Base-by-base conservation (phyloP, 2,329 filamentous ascomycete genomes). In the Ophiocordyceps unilateralis region DNA sequence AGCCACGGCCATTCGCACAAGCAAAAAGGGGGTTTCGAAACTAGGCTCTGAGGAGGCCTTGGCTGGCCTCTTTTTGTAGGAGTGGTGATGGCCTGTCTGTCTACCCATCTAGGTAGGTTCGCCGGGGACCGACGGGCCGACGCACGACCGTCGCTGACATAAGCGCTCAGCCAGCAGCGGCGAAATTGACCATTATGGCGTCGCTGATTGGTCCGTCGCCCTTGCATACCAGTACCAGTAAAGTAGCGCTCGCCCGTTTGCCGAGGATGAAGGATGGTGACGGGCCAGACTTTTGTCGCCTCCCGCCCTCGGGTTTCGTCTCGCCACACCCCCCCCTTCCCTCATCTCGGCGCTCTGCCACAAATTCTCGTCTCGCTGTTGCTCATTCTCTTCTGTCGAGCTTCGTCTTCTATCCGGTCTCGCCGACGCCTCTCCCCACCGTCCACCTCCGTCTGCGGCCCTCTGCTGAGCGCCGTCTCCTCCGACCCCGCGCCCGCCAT, bases 401-500 rank as follows among this genome's bases (percentile, higher is more conserved):
- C 28, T 30, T 30, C 9, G 12, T 12, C 28, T 30, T n/a, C n/a
- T n/a, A n/a, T n/a, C n/a, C n/a, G n/a, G n/a, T n/a, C n/a, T n/a
- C n/a, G n/a, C n/a, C n/a, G n/a, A 15, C 26, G 26, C 26, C 14
- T 28, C 26, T 28, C 14, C 12, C 12, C 28, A 30, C 12, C 12
- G 28, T 30, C 28, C n/a, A 12, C 3, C 26, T 14, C 26, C 5
- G 4, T 30, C 4, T 30, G 14, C 9, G 5, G 4, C 12, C 28
- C 28, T 30, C 12, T 15, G 10, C 4, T 28, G 10, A 12, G 3
- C 11, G 15, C 15, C 32, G 20, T 17, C 11, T 12, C 15, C 20
- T 23, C 11, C 22, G 21, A 21, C 20, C 21, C 24, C 38, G 12
- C 12, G 17, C 19, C 21, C 32, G n/a, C 10, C 21, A 78, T 78